Evolutionary conservation across 352 stramenopile genomes (phyloP), one percentile per base, ranked within the genome.

Genomic region (Globisporangium nagaii): DNA sequence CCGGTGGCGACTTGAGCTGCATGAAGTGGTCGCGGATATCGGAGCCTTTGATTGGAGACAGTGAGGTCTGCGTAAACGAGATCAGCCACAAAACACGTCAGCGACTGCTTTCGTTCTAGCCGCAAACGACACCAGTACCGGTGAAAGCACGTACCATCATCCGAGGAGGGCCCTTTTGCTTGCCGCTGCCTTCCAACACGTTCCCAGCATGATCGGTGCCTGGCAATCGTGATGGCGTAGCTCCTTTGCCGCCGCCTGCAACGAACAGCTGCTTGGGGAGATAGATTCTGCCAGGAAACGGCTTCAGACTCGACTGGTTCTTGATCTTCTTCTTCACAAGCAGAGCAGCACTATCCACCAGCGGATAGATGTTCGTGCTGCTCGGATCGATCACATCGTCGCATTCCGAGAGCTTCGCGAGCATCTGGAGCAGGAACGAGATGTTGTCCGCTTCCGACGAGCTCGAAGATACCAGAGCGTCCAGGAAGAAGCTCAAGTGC

Each of bases 261-360:
- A 27, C 60, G 40, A 62, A 91, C 15, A 95, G 59, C 49, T 91
- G 70, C 46, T 86, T 91, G 0, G 85, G 85, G 17, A 95, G 60
- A 54, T 79, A 95, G 36, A 95, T 93, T 53, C 80, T 84, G 8
- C 85, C 85, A 4, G 85, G 85, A 37, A 88, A 95, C 20, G 83
- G 56, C 60, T 90, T 87, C 45, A 95, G 55, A 58, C 91, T 92
- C 10, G 78, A 84, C 58, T 90, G 83, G 3, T 84, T 89, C 65
- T 90, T 90, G 54, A 95, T 93, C 37, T 85, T 84, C 35, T 86
- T 88, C 55, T 90, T 90, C 27, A 95, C 64, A 22, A 90, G 42
- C 1, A 59, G 34, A 0, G 79, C 77, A 1, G 69, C 64, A 20
- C 61, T 85, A 27, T 87, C 80, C 27, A 91, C 68, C 15, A 93